These are phyloP conservation scores for Entomophthora muscae DNA, from an alignment of 371 early-diverging fungal species.

Conservation along the genomic window DNA sequence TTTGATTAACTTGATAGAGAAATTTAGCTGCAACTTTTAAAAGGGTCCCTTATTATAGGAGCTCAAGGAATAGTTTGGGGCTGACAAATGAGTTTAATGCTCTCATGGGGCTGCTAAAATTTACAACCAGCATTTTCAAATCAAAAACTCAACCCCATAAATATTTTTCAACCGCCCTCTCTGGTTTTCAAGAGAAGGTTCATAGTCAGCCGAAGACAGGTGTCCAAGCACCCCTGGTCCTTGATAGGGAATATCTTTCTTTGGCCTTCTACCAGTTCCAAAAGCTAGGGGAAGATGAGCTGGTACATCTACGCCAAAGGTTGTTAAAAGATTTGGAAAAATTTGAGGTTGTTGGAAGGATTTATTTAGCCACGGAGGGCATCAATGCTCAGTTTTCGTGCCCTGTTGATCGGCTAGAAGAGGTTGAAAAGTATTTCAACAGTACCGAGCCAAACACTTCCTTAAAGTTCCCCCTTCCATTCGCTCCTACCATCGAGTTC, in stretches of 20 bases:
- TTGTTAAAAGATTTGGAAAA: conserved; percentile 25
- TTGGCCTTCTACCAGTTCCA: conserved; percentile 57
- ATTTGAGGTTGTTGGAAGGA: conserved; percentile 40
- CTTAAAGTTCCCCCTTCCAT: conserved; percentile 12
- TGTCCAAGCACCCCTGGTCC: no score
- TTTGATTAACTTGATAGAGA: no score
- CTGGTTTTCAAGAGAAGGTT: no score
- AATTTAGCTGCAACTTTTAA: no score
- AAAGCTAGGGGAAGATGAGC: conserved; percentile 17
- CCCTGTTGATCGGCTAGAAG: conserved; percentile 22
- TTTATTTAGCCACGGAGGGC: conserved; percentile 48
- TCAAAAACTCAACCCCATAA: no score
- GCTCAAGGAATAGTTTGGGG: no score
- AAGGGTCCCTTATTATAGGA: no score
- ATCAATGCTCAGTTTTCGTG: conserved; percentile 61
- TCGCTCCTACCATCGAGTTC: conserved; percentile 24
- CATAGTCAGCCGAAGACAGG: no score
- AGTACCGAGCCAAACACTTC: conserved; percentile 13
- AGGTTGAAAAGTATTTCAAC: conserved; percentile 22
- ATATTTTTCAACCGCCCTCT: no score
- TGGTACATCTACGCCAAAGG: conserved; percentile 25
- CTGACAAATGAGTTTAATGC: no score
- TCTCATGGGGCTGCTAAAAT: no score
- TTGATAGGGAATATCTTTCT: conserved; percentile 10
- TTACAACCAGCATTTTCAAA: no score